Base-by-base conservation (phyloP, 257 asterid genomes). In the Thymus quinquecostatus region DNA sequence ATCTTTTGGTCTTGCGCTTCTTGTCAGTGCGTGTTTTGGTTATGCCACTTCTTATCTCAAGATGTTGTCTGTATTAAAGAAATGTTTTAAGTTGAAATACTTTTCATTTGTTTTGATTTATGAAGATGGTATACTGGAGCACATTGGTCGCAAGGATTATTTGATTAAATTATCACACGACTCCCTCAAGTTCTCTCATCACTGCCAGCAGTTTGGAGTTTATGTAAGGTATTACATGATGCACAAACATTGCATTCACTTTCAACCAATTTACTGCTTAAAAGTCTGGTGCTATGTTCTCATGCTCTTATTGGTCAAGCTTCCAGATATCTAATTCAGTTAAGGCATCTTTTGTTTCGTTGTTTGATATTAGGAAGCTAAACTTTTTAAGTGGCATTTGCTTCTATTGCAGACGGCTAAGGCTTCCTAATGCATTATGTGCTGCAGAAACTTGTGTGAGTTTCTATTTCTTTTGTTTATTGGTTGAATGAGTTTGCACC, bases 371-470 rank as follows among this genome's bases (percentile, higher is more conserved):
- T 49, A 73, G 55, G 44, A 50, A 38, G 33, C 71, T 74, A 21
- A 60, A 29, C 51, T 70, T 69, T 58, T 21, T 29, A 50, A 53
- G 48, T 71, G 33, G 6, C 58, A 59, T 63, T 72, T 70, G 58
- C 76, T 83, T 74, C 65, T 81, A 64, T 83, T 81, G 86, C 97
- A 93, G 98, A 76, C 85, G 73, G 74, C 82, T 94, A 75, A 85
- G 92, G 68, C 88, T 94, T 66, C 90, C 88, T 49, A 85, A 82
- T 82, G 92, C 80, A 53, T 89, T 94, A 57, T 91, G 94, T 77
- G 82, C 83, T 51, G 81, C 88, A 54, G 95, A 94, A 84, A 85
- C 85, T 70, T 89, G 95, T 86, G 97, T 91, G 83, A 91, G 99
- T 85, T 86, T 61, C 62, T 63, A 10, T 10, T 59, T 56, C 55